Base-by-base conservation (phyloP, 495 filamentous ascomycete species). In the Umbilicaria muhlenbergii region DNA sequence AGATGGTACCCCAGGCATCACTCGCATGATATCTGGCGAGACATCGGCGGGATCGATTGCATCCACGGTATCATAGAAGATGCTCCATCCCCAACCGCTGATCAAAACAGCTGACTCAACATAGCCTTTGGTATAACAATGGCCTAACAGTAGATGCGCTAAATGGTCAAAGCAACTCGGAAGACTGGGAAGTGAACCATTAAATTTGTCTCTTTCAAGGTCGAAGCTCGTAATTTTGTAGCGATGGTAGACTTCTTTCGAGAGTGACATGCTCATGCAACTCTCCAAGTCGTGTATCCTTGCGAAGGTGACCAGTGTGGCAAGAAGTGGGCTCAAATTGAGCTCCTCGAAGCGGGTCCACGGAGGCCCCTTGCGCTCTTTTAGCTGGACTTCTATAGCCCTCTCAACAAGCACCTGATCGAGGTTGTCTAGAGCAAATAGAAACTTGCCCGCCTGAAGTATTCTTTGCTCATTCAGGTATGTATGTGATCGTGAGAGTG, bases 41-140 rank as follows among this genome's bases (percentile, higher is more conserved):
- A 18, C 42, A 15, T 44, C 13, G 4, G 42, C 15, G 11, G 42
- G 42, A 36, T 44, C 42, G 12, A 17, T 34, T 36, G 42, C 42
- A 17, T 44, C 42, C 1, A 44, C 10, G 12, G 31, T 16, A 16
- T 36, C 42, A 13, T 38, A 36, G 31, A 44, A 44, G 16, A 44
- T 36, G 34, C 42, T 44, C 42, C 42, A 44, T n/a, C 42, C 42
- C 42, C 42, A 44, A 32, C 32, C 42, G 17, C 42, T 44, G n/a
- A 39, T 34, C 16, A 44, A 17, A 21, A 38, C 34, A 8, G 32
- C 34, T 2, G 18, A 11, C 32, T 4, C 31, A n/a, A 38, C 42
- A 32, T n/a, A 44, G n/a, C 33, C 33, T 31, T 36, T 5, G 11
- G 42, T 19, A 24, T 36, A 44, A 5, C 3, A 17, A 11, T 35